These are phyloP conservation scores for Cupressus sempervirens DNA, from an alignment of 75 land plant species.

Conservation along the genomic window DNA sequence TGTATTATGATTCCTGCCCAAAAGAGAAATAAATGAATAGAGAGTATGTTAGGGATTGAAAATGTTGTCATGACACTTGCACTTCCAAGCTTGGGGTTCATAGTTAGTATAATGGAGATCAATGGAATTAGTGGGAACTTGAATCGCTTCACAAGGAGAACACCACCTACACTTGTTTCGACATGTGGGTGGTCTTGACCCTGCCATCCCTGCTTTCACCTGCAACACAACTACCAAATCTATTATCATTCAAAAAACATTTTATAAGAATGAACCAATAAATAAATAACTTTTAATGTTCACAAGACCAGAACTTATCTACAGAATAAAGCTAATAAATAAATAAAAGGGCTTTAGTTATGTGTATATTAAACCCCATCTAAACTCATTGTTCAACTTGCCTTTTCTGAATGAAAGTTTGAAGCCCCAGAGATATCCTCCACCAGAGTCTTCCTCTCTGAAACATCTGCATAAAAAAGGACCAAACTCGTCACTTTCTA, in stretches of 20 bases:
- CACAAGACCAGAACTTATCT: too few relatives aligned
- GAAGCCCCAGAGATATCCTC: not conserved
- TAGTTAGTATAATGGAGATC: conserved; percentile 32
- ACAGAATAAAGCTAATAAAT: too few relatives aligned
- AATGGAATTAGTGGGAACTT: conserved; percentile 29
- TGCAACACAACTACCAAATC: not conserved
- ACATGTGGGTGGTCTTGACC: conserved; percentile 54
- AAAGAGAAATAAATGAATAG: not conserved
- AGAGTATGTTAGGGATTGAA: conserved; percentile 26
- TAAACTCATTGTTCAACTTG: not conserved
- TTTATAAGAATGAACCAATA: too few relatives aligned
- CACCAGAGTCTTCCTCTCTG: not conserved
- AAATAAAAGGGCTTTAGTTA: not conserved
- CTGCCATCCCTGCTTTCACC: conserved; percentile 3
- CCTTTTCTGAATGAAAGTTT: not conserved
- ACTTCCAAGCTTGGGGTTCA: conserved; percentile 61
- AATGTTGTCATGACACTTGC: conserved; percentile 45
- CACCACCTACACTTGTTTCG: conserved; percentile 43
- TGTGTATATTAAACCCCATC: not conserved
- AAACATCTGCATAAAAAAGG: not conserved
- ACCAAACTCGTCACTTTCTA: not conserved
- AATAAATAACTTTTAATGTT: too few relatives aligned
- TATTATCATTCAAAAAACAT: too few relatives aligned
- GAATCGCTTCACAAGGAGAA: conserved; percentile 38
- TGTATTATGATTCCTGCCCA: too few relatives aligned